Conservation (phyloP, 2,329 filamentous ascomycete genomes). For the Exophiala dermatitidis region DNA sequence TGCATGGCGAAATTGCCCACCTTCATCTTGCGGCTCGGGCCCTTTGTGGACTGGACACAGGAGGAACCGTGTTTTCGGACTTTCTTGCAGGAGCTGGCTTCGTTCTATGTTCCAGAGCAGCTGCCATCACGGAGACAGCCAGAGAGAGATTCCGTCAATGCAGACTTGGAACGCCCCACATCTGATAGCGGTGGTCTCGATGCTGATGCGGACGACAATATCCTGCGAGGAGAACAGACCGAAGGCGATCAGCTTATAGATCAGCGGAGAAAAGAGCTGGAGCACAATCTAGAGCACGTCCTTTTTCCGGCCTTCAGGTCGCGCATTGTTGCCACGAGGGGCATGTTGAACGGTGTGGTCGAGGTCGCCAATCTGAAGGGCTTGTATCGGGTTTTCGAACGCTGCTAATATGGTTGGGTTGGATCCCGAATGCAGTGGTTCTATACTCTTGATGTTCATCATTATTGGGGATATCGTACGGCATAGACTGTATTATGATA, state of each 20-base stretch:
- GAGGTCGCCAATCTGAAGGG: slow-evolving; percentile 91
- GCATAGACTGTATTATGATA: too few species aligned
- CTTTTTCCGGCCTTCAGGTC: slow-evolving; percentile 85
- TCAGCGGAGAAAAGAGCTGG: slow-evolving; percentile 59
- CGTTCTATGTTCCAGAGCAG: slow-evolving; percentile 84
- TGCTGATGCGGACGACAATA: too few species aligned
- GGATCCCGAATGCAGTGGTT: too few species aligned
- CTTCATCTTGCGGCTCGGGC: slow-evolving; percentile 81
- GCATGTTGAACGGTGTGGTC: slow-evolving; percentile 67
- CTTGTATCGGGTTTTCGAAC: slow-evolving; percentile 87
- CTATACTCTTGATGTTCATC: not conserved
- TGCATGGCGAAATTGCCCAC: slow-evolving; percentile 77
- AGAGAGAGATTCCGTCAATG: slow-evolving; percentile 18
- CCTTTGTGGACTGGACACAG: slow-evolving; percentile 75
- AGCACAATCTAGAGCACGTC: slow-evolving; percentile 69
- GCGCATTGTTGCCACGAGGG: slow-evolving; percentile 71
- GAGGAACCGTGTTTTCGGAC: slow-evolving; percentile 81
- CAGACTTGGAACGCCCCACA: too few species aligned
- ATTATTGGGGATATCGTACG: not conserved
- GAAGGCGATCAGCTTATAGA: slow-evolving; percentile 16
- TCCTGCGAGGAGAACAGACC: not conserved
- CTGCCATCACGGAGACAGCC: slow-evolving; percentile 50
- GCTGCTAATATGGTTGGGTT: slow-evolving; percentile 54
- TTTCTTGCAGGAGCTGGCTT: slow-evolving; percentile 78
- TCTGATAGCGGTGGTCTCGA: too few species aligned